Evolutionary conservation across 1,139 yeast species (phyloP).

Genomic region (Komagataea norvegica): DNA sequence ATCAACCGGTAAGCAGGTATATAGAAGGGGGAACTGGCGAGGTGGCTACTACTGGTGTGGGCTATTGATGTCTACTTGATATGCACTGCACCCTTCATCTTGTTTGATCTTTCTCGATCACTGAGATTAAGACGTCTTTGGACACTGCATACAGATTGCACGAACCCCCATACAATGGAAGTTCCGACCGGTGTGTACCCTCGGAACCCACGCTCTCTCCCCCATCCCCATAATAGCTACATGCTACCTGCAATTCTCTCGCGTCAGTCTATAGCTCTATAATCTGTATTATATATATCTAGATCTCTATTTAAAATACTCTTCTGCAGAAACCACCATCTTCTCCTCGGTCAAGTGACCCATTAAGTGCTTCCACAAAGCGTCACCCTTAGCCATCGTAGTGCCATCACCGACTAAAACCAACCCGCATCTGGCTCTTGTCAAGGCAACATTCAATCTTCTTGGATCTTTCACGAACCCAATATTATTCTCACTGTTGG

Average conservation of each 20-base stretch:
- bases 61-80: no score
- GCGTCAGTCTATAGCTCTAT: not conserved
- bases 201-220: no score
- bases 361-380: constrained; percentile 52
- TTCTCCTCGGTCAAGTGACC: constrained; percentile 30
- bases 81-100: no score
- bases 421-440: constrained; percentile 57
- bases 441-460: constrained; percentile 58
- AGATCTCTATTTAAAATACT: constrained; percentile 15
- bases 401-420: constrained; percentile 52
- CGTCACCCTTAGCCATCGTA: constrained; percentile 44
- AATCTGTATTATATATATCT: not conserved
- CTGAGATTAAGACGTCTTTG: no score
- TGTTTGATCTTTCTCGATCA: no score
- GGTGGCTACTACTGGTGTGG: no score
- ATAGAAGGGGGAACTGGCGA: no score
- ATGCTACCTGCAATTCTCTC: not conserved
- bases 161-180: no score
- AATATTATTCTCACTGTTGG: constrained; percentile 44
- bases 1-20: no score
- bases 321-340: constrained; percentile 18
- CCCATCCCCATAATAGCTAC: no score
- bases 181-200: no score
- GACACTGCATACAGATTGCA: no score
- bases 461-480: constrained; percentile 57